A percentile compares a stretch with the other conserved stretches of the same genome.
Evolutionary conservation across 2,329 filamentous ascomycete genomes (phyloP).

Genomic region (Rhexocercosporidium sp.): DNA sequence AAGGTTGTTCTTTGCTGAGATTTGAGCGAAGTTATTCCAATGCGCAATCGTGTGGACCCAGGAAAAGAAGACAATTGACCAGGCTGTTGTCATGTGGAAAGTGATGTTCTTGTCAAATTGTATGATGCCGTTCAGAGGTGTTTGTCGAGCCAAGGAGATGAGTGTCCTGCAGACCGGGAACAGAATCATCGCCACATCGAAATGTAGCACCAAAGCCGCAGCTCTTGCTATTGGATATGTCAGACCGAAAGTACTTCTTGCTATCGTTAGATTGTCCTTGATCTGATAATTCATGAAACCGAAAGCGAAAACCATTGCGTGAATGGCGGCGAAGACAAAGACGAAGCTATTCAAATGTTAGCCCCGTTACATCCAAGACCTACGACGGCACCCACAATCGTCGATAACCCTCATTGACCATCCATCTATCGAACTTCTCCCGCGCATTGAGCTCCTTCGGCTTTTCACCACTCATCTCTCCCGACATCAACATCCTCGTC

Average conservation of each 20-base stretch:
- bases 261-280: constrained; percentile 73
- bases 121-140: constrained; percentile 83
- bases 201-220: constrained; percentile 77
- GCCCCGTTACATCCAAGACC: constrained; percentile 23
- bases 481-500: constrained; percentile 81
- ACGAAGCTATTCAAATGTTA: constrained; percentile 66
- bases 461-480: constrained; percentile 78
- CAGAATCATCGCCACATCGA: constrained; percentile 80
- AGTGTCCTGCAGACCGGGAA: constrained; percentile 85
- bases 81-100: constrained; percentile 84
- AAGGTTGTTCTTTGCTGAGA: constrained; percentile 75
- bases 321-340: constrained; percentile 73
- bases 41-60: constrained; percentile 87
- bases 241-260: constrained; percentile 72
- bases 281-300: constrained; percentile 80
- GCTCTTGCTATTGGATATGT: constrained; percentile 80
- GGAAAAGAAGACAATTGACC: constrained; percentile 88
- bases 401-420: constrained; percentile 87
- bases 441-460: constrained; percentile 70
- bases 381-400: constrained; percentile 65
- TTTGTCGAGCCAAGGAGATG: constrained; percentile 80
- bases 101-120: constrained; percentile 91
- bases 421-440: constrained; percentile 83
- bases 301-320: constrained; percentile 79
- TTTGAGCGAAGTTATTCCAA: constrained; percentile 84